phyloP scores from a whole-genome alignment of 257 asterid species.

The Solanum medicagineum region DNA sequence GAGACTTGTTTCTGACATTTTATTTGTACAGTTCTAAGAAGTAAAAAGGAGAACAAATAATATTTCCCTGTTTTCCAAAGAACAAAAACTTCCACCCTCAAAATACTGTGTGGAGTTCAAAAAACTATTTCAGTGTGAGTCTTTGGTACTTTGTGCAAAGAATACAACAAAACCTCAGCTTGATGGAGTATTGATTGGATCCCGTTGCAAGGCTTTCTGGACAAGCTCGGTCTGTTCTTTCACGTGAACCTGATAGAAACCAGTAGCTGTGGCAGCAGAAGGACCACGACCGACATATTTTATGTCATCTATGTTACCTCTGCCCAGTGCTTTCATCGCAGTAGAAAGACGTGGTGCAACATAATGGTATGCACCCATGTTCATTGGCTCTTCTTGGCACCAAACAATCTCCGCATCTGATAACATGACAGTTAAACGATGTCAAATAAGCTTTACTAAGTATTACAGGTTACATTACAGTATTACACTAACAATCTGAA shows the following conservation, averaged over 20 bases:
- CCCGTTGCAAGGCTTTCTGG: conserved; percentile 64
- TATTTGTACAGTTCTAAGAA: not conserved
- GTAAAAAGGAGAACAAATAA: not conserved
- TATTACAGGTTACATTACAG: not conserved
- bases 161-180: not conserved
- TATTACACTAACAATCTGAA: not conserved
- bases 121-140: not conserved
- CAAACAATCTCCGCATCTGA: conserved; percentile 90
- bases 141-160: not conserved
- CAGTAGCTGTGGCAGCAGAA: conserved; percentile 96
- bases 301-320: conserved; percentile 67
- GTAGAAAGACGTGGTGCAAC: conserved; percentile 67
- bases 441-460: not conserved
- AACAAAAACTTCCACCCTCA: not conserved
- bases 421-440: not conserved
- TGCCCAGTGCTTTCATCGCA: conserved; percentile 56
- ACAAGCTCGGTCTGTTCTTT: conserved; percentile 65
- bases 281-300: conserved; percentile 81
- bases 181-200: conserved; percentile 26
- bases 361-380: conserved; percentile 85
- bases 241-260: conserved; percentile 52
- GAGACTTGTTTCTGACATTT: not conserved
- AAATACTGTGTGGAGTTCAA: not conserved
- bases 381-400: conserved; percentile 98
- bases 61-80: not conserved